Percentiles rank a stretch among this genome's conserved stretches.
phyloP scores from a whole-genome alignment of 768 basidiomycete species.

The Tulasnella sp. region DNA sequence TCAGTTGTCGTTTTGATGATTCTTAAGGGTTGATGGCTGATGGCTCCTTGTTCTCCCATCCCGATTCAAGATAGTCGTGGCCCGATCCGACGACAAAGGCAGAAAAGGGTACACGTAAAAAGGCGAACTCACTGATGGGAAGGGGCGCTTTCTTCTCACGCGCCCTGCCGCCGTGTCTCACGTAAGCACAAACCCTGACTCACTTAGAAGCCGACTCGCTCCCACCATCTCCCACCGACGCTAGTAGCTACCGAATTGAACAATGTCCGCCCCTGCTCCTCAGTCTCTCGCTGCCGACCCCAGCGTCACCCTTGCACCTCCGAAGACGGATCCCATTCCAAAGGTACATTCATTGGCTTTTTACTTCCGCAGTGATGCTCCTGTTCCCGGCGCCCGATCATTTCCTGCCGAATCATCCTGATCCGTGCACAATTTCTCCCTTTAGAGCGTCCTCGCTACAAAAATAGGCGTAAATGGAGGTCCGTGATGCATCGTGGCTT shows the following conservation, averaged over 20 bases:
- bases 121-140: conserved; percentile 6
- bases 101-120: background rate
- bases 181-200: background rate
- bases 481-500: background rate
- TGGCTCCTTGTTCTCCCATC: background rate
- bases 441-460: background rate
- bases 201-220: conserved; percentile 1
- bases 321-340: conserved; percentile 5
- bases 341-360: background rate
- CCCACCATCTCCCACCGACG: background rate
- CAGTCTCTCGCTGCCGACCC: background rate
- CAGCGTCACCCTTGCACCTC: background rate
- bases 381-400: background rate
- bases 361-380: background rate
- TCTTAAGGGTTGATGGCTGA: background rate
- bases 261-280: background rate
- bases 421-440: background rate
- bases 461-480: conserved; percentile 5
- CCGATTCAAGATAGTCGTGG: background rate
- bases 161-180: conserved; percentile 6
- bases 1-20: background rate
- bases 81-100: conserved; percentile 7
- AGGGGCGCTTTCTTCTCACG: background rate
- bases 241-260: background rate
- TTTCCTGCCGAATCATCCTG: background rate